phyloP scores from a whole-genome alignment of 768 basidiomycete species.

The Kwoniella europaea region DNA sequence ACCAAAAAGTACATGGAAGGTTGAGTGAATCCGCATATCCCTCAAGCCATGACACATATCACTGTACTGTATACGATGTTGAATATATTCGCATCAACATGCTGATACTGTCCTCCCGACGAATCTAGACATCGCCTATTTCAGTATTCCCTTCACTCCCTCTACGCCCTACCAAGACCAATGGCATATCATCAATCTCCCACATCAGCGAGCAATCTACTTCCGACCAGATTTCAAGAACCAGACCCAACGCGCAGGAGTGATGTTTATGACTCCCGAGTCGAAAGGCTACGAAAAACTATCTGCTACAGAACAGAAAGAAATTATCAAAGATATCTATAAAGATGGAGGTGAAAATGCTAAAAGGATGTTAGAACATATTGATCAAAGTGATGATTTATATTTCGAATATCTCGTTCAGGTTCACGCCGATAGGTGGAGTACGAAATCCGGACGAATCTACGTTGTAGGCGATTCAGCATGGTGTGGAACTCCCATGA shows the following conservation, averaged over 20 bases:
- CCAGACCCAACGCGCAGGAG: not conserved
- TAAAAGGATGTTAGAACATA: slow-evolving; percentile 26
- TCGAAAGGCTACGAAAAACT: slow-evolving; percentile 25
- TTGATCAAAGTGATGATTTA: slow-evolving; percentile 32
- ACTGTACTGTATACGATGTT: no score
- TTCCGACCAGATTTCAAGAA: slow-evolving; percentile 7
- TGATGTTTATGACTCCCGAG: not conserved
- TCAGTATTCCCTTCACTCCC: slow-evolving; percentile 22
- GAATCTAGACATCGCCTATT: slow-evolving; percentile 26
- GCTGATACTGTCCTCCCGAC: not conserved
- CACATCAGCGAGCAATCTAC: not conserved
- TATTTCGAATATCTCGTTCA: slow-evolving; percentile 39
- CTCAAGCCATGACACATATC: no score
- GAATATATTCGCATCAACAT: no score
- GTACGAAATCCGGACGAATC: slow-evolving; percentile 15
- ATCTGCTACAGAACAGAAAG: slow-evolving; percentile 20
- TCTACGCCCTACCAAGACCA: slow-evolving; percentile 2
- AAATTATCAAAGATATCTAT: slow-evolving; percentile 21
- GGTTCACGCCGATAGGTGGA: slow-evolving; percentile 27
- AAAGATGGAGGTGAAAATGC: slow-evolving; percentile 34
- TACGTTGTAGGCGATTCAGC: slow-evolving; percentile 44
- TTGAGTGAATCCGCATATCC: no score
- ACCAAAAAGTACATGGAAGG: no score
- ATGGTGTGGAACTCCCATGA: slow-evolving; percentile 38
- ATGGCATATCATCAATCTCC: not conserved